Evolutionary conservation across 139 green algal genomes (phyloP), one percentile per base, ranked within the genome.

Genomic region (Chlamydomonas sphaeroides): DNA sequence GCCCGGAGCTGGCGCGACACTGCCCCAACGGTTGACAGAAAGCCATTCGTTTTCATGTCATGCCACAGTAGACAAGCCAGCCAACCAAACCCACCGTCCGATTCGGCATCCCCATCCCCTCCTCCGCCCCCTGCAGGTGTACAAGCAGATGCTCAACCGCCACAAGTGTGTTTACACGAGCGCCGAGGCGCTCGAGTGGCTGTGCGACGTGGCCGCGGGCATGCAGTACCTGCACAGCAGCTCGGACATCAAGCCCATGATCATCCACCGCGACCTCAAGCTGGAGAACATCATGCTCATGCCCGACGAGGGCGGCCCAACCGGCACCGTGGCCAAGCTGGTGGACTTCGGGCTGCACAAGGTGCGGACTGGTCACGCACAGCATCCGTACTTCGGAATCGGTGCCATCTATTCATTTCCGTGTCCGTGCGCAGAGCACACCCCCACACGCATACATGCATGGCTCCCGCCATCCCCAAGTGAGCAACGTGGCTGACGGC

Each of bases 291-390:
- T 90, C 66, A 90, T 90, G 86, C 78, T 90, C 11, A 59, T 72
- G 39, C 81, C 81, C 1, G 74, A 83, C 36, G 65, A 63, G 41
- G 68, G 39, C 33, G 69, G 53, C 5, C 48, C 69, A 49, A 76
- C 49, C 38, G 83, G 83, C 45, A 83, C 82, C 5, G 53, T 68
- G 8, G 82, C 82, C 71, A 90, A 90, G 86, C 78, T 90, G 51
- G 86, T 90, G 7, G 86, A 90, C 78, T 90, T 90, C 53, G 86
- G 86, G n/a, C 65, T 90, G 30, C 86, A 90, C 82, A 90, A 90
- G 71, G 80, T 82, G 42, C 11, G 59, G 20, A n/a, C n/a, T n/a
- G n/a, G n/a, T n/a, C n/a, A n/a, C n/a, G n/a, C n/a, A n/a, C n/a
- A n/a, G n/a, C n/a, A n/a, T n/a, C n/a, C n/a, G n/a, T n/a, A n/a